Conservation (phyloP, 73 alveolate genomes). For the Paramecium pentaurelia region DNA sequence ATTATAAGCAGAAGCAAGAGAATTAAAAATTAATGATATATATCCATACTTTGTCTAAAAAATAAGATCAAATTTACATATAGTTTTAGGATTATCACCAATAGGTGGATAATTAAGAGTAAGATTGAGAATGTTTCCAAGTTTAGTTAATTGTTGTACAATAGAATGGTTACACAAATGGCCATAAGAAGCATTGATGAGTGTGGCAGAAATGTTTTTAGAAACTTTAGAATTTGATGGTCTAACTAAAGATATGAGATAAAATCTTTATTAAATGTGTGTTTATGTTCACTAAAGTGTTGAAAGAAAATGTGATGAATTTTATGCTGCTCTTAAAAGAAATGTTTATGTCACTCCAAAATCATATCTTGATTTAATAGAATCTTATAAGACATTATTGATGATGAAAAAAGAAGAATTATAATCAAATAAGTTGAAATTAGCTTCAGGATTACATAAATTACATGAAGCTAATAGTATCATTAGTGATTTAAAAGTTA, state of each 20-base stretch:
- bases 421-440: slow-evolving; percentile 60
- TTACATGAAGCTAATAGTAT: slow-evolving; percentile 75
- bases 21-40: slow-evolving; percentile 80
- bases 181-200: slow-evolving; percentile 95
- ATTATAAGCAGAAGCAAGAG: slow-evolving; percentile 79
- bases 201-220: slow-evolving; percentile 88
- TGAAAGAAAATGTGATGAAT: slow-evolving; percentile 59
- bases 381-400: slow-evolving; percentile 76
- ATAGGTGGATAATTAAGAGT: slow-evolving; percentile 92
- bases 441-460: slow-evolving; percentile 74
- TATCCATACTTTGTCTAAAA: slow-evolving; percentile 87
- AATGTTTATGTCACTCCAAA: slow-evolving; percentile 94
- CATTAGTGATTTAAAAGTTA: slow-evolving; percentile 71
- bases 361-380: slow-evolving; percentile 82
- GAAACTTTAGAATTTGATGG: slow-evolving; percentile 83
- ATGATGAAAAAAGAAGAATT: slow-evolving; percentile 80
- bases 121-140: slow-evolving; percentile 90
- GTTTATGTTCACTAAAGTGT: slow-evolving; percentile 74
- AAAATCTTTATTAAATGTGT: slow-evolving; percentile 68
- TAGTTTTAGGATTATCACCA: slow-evolving; percentile 91
- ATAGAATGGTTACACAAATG: slow-evolving; percentile 95
- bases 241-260: slow-evolving; percentile 85
- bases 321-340: slow-evolving; percentile 80
- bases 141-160: slow-evolving; percentile 92
- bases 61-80: slow-evolving; percentile 88